These are phyloP conservation scores for Penicillium sp. DNA, from an alignment of 2,329 filamentous ascomycete species.

Conservation along the genomic window DNA sequence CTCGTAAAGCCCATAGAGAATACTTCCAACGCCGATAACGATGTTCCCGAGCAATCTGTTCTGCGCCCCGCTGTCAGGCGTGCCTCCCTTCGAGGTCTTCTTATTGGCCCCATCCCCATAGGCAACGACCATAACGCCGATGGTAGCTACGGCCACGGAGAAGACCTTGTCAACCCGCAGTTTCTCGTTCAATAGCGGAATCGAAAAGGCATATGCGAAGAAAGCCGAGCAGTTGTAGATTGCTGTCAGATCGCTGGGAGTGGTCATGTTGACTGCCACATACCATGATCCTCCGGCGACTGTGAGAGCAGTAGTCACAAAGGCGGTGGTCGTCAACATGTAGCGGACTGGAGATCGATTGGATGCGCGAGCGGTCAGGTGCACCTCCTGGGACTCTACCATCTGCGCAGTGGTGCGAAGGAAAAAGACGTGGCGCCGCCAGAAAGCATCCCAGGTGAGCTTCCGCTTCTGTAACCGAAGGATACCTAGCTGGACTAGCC, in stretches of 20 bases:
- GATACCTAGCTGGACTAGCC: slow-evolving; percentile 73
- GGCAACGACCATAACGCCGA: slow-evolving; percentile 85
- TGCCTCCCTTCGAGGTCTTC: slow-evolving; percentile 36
- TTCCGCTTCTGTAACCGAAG: slow-evolving; percentile 70
- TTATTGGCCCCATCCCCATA: slow-evolving; percentile 68
- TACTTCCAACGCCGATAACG: slow-evolving; percentile 79
- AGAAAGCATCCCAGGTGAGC: slow-evolving; percentile 74
- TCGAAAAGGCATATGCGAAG: slow-evolving; percentile 94
- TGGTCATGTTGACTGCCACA: slow-evolving; percentile 85
- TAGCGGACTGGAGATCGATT: slow-evolving; percentile 55
- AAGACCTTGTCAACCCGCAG: slow-evolving; percentile 74
- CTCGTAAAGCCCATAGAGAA: slow-evolving; percentile 94
- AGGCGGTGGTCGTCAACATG: slow-evolving; percentile 67
- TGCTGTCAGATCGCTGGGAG: slow-evolving; percentile 83
- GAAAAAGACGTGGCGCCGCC: slow-evolving; percentile 61
- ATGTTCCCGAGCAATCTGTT: slow-evolving; percentile 76
- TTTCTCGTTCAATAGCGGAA: slow-evolving; percentile 78
- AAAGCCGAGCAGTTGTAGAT: slow-evolving; percentile 99
- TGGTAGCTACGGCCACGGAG: slow-evolving; percentile 76
- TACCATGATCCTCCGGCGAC: slow-evolving; percentile 93
- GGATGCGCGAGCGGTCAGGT: slow-evolving; percentile 43
- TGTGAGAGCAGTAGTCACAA: slow-evolving; percentile 77
- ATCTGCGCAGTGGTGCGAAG: slow-evolving; percentile 65
- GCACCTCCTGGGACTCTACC: slow-evolving; percentile 70
- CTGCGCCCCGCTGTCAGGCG: slow-evolving; percentile 44